These are phyloP conservation scores for Leccinum pachyderme DNA, from an alignment of 1,284 basidiomycete genomes.

Conservation along the genomic window DNA sequence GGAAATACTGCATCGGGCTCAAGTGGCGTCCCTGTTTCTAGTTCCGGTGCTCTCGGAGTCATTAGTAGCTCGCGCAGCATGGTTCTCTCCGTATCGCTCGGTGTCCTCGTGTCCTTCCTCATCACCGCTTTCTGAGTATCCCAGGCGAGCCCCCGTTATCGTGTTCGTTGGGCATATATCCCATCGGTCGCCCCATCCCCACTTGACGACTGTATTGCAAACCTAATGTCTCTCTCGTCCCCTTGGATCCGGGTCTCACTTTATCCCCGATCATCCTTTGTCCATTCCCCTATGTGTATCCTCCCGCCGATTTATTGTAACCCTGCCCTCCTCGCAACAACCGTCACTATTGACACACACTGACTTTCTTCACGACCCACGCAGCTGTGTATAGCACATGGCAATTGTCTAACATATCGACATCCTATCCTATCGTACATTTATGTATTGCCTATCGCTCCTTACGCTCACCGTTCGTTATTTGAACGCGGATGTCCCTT, in stretches of 20 bases:
- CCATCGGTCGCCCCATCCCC: neutral
- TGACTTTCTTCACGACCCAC: neutral
- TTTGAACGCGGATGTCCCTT: neutral
- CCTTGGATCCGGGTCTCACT: neutral
- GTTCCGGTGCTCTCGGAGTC: neutral
- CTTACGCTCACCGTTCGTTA: neutral
- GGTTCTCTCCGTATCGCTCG: slow-evolving; percentile 12
- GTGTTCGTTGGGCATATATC: neutral
- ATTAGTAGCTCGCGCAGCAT: neutral
- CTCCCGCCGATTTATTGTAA: neutral
- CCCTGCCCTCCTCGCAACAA: neutral
- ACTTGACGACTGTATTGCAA: neutral
- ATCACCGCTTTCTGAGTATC: slow-evolving; percentile 8
- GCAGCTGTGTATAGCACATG: neutral
- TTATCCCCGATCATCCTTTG: neutral
- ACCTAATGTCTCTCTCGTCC: neutral
- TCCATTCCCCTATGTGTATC: neutral
- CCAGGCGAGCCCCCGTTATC: neutral
- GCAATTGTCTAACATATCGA: neutral
- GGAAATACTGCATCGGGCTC: neutral
- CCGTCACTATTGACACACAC: neutral
- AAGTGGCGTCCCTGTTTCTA: neutral
- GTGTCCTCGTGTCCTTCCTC: slow-evolving; percentile 11
- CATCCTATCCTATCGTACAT: neutral
- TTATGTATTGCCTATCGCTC: neutral